Conservation (phyloP, 2,329 filamentous ascomycete genomes). For the Pseudopithomyces chartarum region DNA sequence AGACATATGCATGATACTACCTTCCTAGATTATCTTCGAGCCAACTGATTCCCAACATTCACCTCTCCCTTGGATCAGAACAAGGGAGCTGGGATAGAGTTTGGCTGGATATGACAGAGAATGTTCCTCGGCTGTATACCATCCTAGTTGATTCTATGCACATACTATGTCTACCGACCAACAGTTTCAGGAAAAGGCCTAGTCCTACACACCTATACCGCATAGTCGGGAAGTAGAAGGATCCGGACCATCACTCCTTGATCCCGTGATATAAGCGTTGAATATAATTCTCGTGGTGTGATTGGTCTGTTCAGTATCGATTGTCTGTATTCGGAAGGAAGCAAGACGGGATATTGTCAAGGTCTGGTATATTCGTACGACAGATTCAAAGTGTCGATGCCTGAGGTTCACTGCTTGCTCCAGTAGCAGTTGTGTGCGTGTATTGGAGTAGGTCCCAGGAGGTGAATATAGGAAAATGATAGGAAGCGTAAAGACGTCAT, state of each 20-base stretch:
- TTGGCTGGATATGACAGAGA: no score
- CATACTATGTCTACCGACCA: neutral
- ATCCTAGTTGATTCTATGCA: no score
- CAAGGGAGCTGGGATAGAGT: no score
- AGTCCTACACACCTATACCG: neutral
- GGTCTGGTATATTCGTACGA: neutral
- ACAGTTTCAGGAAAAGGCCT: neutral
- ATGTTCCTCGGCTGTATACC: no score
- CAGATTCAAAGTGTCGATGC: neutral
- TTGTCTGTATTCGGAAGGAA: constrained; percentile 4
- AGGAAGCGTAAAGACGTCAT: no score
- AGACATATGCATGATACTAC: no score
- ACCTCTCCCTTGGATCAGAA: no score
- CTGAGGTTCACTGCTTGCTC: no score
- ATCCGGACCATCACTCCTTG: neutral
- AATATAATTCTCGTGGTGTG: neutral
- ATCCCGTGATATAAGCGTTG: neutral
- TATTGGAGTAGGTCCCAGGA: no score
- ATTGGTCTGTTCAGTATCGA: constrained; percentile 6
- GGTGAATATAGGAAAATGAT: no score
- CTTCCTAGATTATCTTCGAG: no score
- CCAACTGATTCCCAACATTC: no score
- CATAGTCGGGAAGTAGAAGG: neutral
- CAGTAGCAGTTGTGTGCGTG: neutral
- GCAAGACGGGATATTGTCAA: constrained; percentile 3